Percentiles rank a stretch among this genome's conserved stretches.
Conservation (phyloP, 108 stramenopile genomes). For the Nannochloropsis gaditana region DNA sequence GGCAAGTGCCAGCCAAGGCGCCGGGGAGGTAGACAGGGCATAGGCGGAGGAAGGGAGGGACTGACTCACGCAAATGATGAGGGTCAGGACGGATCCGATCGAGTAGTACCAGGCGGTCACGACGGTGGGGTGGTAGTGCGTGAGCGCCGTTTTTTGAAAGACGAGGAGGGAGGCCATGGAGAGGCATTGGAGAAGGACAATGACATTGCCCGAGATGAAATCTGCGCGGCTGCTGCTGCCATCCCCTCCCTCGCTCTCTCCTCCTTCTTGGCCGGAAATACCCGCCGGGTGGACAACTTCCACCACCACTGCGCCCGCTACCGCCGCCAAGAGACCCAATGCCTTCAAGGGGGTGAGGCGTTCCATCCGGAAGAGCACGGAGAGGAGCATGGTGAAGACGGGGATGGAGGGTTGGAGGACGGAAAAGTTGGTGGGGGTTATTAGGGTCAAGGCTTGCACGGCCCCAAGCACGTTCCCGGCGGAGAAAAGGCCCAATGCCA, state of each 20-base stretch:
- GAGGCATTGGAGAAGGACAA: conserved; percentile 23
- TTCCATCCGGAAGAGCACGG: conserved; percentile 38
- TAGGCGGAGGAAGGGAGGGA: conserved; percentile 5
- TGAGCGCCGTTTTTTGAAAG: conserved; percentile 46
- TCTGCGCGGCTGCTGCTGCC: neutral
- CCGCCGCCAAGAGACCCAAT: conserved; percentile 40
- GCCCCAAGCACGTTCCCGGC: conserved; percentile 50
- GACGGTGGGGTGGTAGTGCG: conserved; percentile 35
- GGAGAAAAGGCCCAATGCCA: conserved; percentile 43
- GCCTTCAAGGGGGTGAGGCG: conserved; percentile 34
- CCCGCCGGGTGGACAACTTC: conserved; percentile 24
- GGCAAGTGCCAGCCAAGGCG: conserved; percentile 52
- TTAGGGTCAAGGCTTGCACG: conserved; percentile 33
- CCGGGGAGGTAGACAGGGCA: neutral
- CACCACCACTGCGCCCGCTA: conserved; percentile 44
- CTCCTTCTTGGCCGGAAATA: conserved; percentile 21
- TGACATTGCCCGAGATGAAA: conserved; percentile 18
- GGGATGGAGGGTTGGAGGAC: conserved; percentile 51
- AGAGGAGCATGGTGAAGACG: conserved; percentile 50
- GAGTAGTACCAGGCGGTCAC: conserved; percentile 51
- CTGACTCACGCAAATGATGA: conserved; percentile 29
- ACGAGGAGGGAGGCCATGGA: conserved; percentile 52
- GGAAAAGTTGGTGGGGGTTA: conserved; percentile 36
- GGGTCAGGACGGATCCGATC: conserved; percentile 44
- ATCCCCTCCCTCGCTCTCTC: neutral